Base-by-base conservation (phyloP, 1,284 basidiomycete species). In the Cryptococcus neoformans region DNA sequence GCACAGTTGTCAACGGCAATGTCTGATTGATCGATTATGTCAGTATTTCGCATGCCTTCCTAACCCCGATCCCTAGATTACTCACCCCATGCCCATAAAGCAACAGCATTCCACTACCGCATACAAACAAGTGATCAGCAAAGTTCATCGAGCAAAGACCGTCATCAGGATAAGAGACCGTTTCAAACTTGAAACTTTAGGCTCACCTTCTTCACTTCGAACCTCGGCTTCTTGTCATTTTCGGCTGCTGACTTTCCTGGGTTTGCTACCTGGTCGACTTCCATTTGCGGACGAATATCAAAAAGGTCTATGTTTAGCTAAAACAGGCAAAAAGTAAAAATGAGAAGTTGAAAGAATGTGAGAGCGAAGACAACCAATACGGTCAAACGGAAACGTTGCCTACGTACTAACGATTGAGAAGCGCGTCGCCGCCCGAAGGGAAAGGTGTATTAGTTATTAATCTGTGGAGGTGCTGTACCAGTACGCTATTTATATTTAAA, bases 1-100 rank as follows among this genome's bases (percentile, higher is more conserved):
- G 92, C 92, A 68, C 91, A 96, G 78, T 94, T 96, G 78, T 95
- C 92, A 54, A 95, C 92, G 59, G 93, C 91, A 70, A 95, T 94
- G 74, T 94, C 91, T 92, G 17, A 4, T 37, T 42, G 36, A 47
- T 14, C 53, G 11, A 8, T 41, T 10, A 21, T 17, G 36, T 42
- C 41, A 58, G 10, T 47, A 14, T n/a, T 11, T 6, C 12, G 45
- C 12, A 0, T 36, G 12, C 42, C 28, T 34, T 17, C 11, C n/a
- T 6, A 34, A 39, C 4, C 28, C 28, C 28, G 28, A 28, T 28
- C 28, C 28, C 10, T 8, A 16, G 36, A 12, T 41, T 34, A 76
- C 84, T 60, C 62, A 93, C 92, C 92, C 92, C 93, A 97, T 35
- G 93, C 90, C 93, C 93, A 97, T 0, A 97, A 82, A 2, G 93